These are phyloP conservation scores for Theobroma grandiflorum DNA, from an alignment of 441 rosid genomes.

Conservation along the genomic window DNA sequence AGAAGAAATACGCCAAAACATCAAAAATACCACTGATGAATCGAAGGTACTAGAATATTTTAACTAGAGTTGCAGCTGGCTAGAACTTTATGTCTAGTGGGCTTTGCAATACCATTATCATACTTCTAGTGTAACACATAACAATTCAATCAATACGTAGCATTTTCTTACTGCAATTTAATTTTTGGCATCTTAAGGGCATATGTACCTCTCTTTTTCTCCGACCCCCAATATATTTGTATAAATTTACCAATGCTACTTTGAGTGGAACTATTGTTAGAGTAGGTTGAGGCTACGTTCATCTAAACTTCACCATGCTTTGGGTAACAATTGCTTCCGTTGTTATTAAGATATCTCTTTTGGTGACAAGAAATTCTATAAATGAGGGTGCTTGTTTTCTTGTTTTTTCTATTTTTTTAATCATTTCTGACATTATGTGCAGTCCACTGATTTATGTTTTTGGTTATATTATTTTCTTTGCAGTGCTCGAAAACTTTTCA, in stretches of 20 bases:
- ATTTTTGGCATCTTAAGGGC: not conserved
- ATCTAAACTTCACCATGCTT: not conserved
- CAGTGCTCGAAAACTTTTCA: slow-evolving; percentile 44
- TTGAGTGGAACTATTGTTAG: not conserved
- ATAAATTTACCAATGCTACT: not conserved
- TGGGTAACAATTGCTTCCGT: not conserved
- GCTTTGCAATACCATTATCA: not conserved
- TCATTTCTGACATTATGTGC: not conserved
- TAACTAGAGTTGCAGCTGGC: slow-evolving; percentile 2
- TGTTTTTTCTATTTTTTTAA: not conserved
- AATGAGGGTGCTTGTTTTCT: too few species aligned
- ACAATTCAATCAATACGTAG: not conserved
- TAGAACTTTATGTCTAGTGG: not conserved
- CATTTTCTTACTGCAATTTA: not conserved
- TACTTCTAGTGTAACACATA: not conserved
- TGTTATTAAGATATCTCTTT: not conserved
- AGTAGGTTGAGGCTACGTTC: not conserved
- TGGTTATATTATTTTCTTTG: not conserved
- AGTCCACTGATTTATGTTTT: too few species aligned
- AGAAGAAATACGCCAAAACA: slow-evolving; percentile 71
- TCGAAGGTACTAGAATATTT: slow-evolving; percentile 55
- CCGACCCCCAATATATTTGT: not conserved
- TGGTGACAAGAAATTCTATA: not conserved
- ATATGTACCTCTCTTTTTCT: not conserved
- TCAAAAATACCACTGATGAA: slow-evolving; percentile 38